phyloP scores from a whole-genome alignment of 2,329 filamentous ascomycete species.

The Chaetomiaceae sp. region DNA sequence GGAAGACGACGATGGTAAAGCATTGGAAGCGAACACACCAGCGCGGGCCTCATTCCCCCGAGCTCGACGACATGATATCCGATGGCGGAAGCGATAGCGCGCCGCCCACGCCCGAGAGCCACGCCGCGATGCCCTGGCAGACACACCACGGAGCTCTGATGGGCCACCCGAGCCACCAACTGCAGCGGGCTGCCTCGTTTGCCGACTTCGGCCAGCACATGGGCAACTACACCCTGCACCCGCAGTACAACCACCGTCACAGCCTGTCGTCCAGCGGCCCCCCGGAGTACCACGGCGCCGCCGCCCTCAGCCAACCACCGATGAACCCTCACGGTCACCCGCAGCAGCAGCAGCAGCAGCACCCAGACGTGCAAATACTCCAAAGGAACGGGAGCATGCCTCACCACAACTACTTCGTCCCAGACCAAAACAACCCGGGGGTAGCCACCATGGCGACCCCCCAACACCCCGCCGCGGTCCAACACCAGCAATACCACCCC shows the following conservation, averaged over 20 bases:
- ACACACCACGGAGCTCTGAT: constrained; percentile 37
- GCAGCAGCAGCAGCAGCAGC: constrained; percentile 29
- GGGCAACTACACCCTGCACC: constrained; percentile 40
- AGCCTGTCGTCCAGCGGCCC: constrained; percentile 41
- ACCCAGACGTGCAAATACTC: constrained; percentile 43
- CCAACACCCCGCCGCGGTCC: constrained; percentile 24
- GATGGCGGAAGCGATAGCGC: constrained; percentile 56
- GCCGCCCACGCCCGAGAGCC: constrained; percentile 53
- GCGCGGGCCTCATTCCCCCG: constrained; percentile 51
- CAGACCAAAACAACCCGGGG: constrained; percentile 57
- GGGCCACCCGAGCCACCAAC: constrained; percentile 34
- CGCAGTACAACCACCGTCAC: constrained; percentile 43
- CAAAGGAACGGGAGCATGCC: constrained; percentile 46
- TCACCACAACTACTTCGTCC: constrained; percentile 48
- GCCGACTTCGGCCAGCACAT: constrained; percentile 51
- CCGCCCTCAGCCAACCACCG: constrained; percentile 22
- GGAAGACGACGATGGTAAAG: constrained; percentile 68
- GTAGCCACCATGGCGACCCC: constrained; percentile 58
- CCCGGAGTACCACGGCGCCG: constrained; percentile 41
- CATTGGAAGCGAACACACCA: constrained; percentile 60
- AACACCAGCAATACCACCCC: constrained; percentile 46
- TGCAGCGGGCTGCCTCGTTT: constrained; percentile 52
- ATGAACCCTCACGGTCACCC: constrained; percentile 35
- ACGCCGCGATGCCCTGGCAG: constrained; percentile 46
- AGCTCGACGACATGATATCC: constrained; percentile 51